Evolutionary conservation across 345 rosid genomes (phyloP).

Genomic region (Clarkia xantiana): DNA sequence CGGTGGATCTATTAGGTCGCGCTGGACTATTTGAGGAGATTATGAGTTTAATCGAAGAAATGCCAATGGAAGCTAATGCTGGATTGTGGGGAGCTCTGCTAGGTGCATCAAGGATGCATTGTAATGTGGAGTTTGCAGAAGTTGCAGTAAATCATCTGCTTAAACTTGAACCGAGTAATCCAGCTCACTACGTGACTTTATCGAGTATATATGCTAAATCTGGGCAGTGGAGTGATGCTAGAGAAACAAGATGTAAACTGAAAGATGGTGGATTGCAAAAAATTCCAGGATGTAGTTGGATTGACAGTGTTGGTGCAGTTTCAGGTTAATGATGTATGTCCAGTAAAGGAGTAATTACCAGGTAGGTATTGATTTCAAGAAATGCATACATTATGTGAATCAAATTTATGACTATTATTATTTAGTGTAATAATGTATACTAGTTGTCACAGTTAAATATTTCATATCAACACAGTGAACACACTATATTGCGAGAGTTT

Average conservation of each 20-base stretch:
- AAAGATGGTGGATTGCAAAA: constrained; percentile 21
- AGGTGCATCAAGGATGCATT: constrained; percentile 38
- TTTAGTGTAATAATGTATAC: too few species aligned
- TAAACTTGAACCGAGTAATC: constrained; percentile 41
- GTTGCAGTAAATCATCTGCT: constrained; percentile 30
- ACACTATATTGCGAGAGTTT: too few species aligned
- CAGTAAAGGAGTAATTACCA: too few species aligned
- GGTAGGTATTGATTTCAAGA: too few species aligned
- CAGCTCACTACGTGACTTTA: constrained; percentile 25
- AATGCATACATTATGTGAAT: too few species aligned
- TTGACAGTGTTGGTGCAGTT: constrained; percentile 6
- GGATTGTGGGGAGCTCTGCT: constrained; percentile 54
- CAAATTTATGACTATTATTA: too few species aligned
- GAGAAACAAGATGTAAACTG: constrained; percentile 18
- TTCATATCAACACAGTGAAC: too few species aligned
- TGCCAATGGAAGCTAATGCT: constrained; percentile 43
- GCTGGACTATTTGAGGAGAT: constrained; percentile 41
- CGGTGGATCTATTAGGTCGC: constrained; percentile 53
- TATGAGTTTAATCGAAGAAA: constrained; percentile 21
- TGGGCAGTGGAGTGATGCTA: constrained; percentile 27
- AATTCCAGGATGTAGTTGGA: constrained; percentile 43
- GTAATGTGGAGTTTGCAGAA: constrained; percentile 34
- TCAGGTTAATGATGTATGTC: too few species aligned
- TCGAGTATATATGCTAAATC: constrained; percentile 26
- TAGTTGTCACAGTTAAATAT: too few species aligned